A percentile compares a stretch with the other conserved stretches of the same genome.
Conservation (phyloP, 148 eudicot genomes). For the Silene latifolia region DNA sequence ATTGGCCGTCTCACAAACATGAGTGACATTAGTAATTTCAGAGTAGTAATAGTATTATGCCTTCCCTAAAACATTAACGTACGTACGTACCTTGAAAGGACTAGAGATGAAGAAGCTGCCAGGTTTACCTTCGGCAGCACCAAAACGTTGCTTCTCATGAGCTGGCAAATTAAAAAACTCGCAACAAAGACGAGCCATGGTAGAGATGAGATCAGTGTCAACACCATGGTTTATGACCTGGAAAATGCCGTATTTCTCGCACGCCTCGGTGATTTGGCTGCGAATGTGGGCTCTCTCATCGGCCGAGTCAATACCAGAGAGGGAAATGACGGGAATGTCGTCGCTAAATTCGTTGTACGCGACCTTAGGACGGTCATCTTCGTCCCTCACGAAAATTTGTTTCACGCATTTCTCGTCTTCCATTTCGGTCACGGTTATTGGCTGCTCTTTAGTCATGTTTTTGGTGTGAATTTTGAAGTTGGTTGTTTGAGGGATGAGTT, state of each 20-base stretch:
- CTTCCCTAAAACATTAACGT: no score
- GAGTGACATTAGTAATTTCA: no score
- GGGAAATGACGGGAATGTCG: slow-evolving; percentile 58
- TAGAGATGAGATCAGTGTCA: slow-evolving; percentile 28
- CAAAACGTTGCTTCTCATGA: slow-evolving; percentile 54
- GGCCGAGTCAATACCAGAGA: slow-evolving; percentile 47
- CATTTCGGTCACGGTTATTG: neutral
- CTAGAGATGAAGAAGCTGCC: slow-evolving; percentile 73
- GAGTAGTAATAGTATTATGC: no score
- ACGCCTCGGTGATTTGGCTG: slow-evolving; percentile 47
- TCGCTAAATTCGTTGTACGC: slow-evolving; percentile 53
- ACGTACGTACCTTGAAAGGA: slow-evolving; percentile 31
- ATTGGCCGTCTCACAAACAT: no score
- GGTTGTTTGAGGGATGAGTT: neutral
- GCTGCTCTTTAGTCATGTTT: neutral
- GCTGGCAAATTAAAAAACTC: slow-evolving; percentile 55
- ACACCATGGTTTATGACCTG: slow-evolving; percentile 72
- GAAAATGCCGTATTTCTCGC: slow-evolving; percentile 67
- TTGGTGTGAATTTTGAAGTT: neutral
- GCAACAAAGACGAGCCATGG: slow-evolving; percentile 44
- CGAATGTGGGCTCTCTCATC: slow-evolving; percentile 41
- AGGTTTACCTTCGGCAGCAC: slow-evolving; percentile 55
- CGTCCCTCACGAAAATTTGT: slow-evolving; percentile 44
- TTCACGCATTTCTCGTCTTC: neutral
- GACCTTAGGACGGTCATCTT: slow-evolving; percentile 70